Percentiles rank a stretch among this genome's conserved stretches.
These are phyloP conservation scores for Mallotus japonicus DNA, from an alignment of 441 rosid species.

Conservation along the genomic window DNA sequence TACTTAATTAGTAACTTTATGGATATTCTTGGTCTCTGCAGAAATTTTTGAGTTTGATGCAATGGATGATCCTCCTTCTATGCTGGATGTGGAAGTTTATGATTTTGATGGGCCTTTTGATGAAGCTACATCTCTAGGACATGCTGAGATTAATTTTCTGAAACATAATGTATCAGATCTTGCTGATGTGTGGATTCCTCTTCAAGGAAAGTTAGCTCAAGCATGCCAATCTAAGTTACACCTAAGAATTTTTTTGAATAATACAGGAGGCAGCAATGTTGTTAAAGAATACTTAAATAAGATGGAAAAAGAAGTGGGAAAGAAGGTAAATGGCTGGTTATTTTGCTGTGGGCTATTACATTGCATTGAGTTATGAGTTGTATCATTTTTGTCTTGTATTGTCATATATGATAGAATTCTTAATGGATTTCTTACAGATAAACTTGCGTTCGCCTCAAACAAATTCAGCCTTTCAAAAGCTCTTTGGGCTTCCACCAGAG, in stretches of 20 bases:
- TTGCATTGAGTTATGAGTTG: constrained; percentile 2
- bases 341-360: constrained; percentile 16
- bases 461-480: constrained; percentile 95
- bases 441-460: constrained; percentile 93
- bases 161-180: constrained; percentile 78
- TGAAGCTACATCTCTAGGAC: constrained; percentile 84
- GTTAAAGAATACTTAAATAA: constrained; percentile 78
- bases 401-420: constrained; percentile 14
- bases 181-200: constrained; percentile 90
- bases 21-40: constrained; percentile 37
- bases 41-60: constrained; percentile 99
- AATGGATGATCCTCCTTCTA: constrained; percentile 95
- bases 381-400: constrained; percentile 11
- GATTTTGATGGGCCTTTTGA: constrained; percentile 96
- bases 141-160: constrained; percentile 81
- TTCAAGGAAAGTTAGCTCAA: constrained; percentile 84
- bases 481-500: constrained; percentile 88
- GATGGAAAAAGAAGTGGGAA: constrained; percentile 99
- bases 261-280: constrained; percentile 81
- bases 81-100: constrained; percentile 81
- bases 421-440: constrained; percentile 49
- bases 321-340: constrained; percentile 56
- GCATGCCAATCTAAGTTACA: constrained; percentile 94
- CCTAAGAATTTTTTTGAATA: constrained; percentile 82
- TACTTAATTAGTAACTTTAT: constrained; percentile 16